A percentile compares a stretch with the other conserved stretches of the same genome.
These are phyloP conservation scores for Petasospora rhodanensis DNA, from an alignment of 1,139 yeast species.

Conservation along the genomic window DNA sequence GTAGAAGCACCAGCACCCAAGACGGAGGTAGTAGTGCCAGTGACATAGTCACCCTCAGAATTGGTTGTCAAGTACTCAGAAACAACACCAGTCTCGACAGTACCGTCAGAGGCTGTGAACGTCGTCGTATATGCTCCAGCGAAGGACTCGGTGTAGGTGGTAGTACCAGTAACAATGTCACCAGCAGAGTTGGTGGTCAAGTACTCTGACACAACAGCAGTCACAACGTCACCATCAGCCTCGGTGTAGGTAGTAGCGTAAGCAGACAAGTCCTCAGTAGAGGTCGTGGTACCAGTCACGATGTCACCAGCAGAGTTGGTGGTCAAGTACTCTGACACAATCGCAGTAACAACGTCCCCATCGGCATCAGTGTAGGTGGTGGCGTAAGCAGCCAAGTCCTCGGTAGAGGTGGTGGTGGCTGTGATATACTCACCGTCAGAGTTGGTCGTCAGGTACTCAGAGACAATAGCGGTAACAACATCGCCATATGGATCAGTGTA, in stretches of 20 bases:
- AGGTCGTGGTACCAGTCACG: not conserved
- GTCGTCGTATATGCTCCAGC: conserved; percentile 10
- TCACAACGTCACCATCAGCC: conserved; percentile 2
- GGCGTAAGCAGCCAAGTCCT: conserved; percentile 3
- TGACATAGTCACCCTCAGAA: conserved; percentile 1
- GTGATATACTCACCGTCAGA: conserved; percentile 3
- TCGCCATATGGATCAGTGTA: conserved; percentile 1
- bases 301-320: not conserved
- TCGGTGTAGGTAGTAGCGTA: conserved; percentile 9
- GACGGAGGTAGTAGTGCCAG: conserved; percentile 2
- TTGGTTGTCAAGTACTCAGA: conserved; percentile 8
- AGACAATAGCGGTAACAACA: conserved; percentile 3
- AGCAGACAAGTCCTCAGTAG: conserved; percentile 1
- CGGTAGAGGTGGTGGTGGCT: conserved; percentile 1
- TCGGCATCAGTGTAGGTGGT: conserved; percentile 3
- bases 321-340: conserved; percentile 10
- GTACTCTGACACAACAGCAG: conserved; percentile 8
- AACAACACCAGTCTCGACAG: conserved; percentile 6
- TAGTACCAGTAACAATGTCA: not conserved
- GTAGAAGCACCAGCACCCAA: not conserved
- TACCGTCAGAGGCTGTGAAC: conserved; percentile 6
- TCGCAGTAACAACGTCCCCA: conserved; percentile 6
- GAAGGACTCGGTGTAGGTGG: conserved; percentile 1
- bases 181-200: conserved; percentile 6
- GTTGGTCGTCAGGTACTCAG: conserved; percentile 5